Evolutionary conservation across 2,329 filamentous ascomycete genomes (phyloP), one percentile per base, ranked within the genome.

Genomic region (Hypoxylon sp.): DNA sequence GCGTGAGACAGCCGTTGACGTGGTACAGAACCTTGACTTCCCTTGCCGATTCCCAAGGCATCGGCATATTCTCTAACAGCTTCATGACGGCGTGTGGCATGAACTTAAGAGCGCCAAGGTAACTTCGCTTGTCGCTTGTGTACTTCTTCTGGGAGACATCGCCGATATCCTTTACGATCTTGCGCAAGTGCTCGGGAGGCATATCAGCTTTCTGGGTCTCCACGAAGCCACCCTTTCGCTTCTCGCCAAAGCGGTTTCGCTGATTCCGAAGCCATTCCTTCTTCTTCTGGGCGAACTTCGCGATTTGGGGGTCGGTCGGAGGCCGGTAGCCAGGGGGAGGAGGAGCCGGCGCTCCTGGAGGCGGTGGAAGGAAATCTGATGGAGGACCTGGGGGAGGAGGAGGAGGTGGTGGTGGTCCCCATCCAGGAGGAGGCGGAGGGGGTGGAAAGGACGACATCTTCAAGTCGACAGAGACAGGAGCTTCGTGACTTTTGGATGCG

Each of bases 71-170:
- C 84, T 99, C 96, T 62, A 99, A 82, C 24, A 99, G 87, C 84
- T 99, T 99, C 83, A 99, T 83, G 10, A 99, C 96, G 5, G 96
- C 96, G 79, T 99, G 96, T 1, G 96, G 96, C 96, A 99, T 99
- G 83, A 98, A 99, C 83, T 99, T 99, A 70, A 99, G 83, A 35
- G 97, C 96, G 70, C 97, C 97, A 52, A 99, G 87, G 80, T 99
- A 99, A 82, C 94, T 98, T 74, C 96, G 89, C 87, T 99, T 99
- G 84, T 99, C 96, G 78, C 92, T 97, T 73, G 93, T 98, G 85
- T 98, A 99, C 81, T 98, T 98, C 85, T 98, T 98, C 82, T 99
- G 97, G 59, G 95, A 98, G 55, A 99, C 95, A 85, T 99, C 96
- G 74, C 97, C 97, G 78, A 99, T 99, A 81, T 99, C 96, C 80